Evolutionary conservation across 306 rosid species (phyloP), one percentile per base, ranked within the genome.

Genomic region (Quercus aquifolioides): DNA sequence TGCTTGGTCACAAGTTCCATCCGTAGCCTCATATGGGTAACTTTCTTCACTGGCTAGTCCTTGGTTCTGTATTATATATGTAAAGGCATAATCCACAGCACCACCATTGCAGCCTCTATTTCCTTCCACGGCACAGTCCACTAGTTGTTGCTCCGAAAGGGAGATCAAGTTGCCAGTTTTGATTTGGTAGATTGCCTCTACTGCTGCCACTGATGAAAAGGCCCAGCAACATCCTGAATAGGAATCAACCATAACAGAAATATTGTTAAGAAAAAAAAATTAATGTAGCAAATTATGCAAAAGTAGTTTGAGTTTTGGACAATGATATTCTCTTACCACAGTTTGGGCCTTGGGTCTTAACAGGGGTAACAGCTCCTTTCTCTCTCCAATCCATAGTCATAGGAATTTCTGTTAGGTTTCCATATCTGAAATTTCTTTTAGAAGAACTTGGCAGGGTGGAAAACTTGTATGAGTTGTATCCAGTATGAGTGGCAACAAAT

Each of bases 141-240:
- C 49, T 4, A 87, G 71, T 26, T 87, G 82, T 56, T 85, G 85
- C 65, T 80, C 89, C 1, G 89, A 86, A 28, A 83, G 71, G 13
- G 89, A 77, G 10, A 33, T 4, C 76, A 86, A 8, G 0, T 78
- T 21, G 11, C 85, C 81, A 0, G 55, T 83, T 78, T 35, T 71
- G 30, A 86, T 86, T 55, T 82, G 5, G 57, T 17, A 56, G 15
- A 70, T 43, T 0, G 76, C 79, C 15, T 79, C 83, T 14, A 83
- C 63, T 0, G 83, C 77, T 8, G 86, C 81, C 58, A 82, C 74
- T 0, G 62, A 55, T 17, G 79, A 64, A 76, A 80, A 76, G 31
- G 79, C 81, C 81, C 81, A 73, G 2, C 87, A 77, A 59, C 79
- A 33, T 31, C 69, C 84, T 62, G 55, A 8, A 18, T 51, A 11